Evolutionary conservation across 768 basidiomycete genomes (phyloP), one percentile per base, ranked within the genome.

Genomic region (Obba rivulosa): DNA sequence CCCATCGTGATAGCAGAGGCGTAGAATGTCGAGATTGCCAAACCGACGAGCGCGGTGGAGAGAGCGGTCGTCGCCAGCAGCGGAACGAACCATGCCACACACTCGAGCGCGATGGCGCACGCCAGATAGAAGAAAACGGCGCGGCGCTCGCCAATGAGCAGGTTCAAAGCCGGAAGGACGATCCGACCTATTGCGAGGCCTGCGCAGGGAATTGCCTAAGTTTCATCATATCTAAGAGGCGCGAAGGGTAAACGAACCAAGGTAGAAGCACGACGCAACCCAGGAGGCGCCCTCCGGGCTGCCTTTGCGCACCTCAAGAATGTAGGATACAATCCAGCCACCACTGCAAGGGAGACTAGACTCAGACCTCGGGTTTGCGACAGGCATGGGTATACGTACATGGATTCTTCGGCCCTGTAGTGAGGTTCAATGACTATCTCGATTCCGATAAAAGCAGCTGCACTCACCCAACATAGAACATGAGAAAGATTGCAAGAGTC

Each of bases 1-100:
- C 52, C 58, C 4, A 50, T 52, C 11, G 55, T 52, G 41, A 61
- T 60, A 23, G 57, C 62, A n/a, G 60, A 56, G 8, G 60, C 45
- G 53, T 63, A 63, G 49, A 61, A 63, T 8, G 60, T 63, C 31
- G 60, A 61, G 58, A 63, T 63, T 18, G 55, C 60, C 38, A 63
- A 51, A n/a, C 62, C 62, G 49, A 63, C 58, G 50, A 63, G 48
- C n/a, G 60, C 60, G 9, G 62, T 63, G 35, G 57, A 61, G 34
- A 60, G 46, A 1, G 62, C 62, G 9, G 62, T 63, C 11, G 62
- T 58, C 4, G 56, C 55, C 46, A 59, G 46, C 38, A 56, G 18
- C 25, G 60, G 58, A 17, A 61, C 41, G 42, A 56, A 53, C 62
- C 62, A 61, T 4, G 58, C 58, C 35, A 59, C 34, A 39, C 49